phyloP scores from a whole-genome alignment of 163 green algal species.

The Dunaliella salina region DNA sequence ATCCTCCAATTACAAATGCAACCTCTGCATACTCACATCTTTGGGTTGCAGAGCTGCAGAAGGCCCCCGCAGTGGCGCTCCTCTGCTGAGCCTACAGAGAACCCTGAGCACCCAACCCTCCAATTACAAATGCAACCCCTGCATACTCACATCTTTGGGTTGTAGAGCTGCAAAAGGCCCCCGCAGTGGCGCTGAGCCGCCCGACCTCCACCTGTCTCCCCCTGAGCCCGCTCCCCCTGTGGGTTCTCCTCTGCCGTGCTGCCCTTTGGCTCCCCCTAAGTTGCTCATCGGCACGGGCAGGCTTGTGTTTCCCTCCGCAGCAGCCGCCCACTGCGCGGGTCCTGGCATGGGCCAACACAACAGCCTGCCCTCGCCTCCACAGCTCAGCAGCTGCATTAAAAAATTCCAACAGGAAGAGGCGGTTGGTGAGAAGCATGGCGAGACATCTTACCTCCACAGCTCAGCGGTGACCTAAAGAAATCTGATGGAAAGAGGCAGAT shows the following conservation, averaged over 20 bases:
- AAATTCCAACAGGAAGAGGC: not conserved
- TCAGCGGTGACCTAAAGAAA: conserved; percentile 14
- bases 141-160: not conserved
- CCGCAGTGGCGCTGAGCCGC: not conserved
- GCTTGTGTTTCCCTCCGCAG: not conserved
- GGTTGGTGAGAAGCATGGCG: not conserved
- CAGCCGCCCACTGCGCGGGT: not conserved
- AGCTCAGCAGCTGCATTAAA: conserved; percentile 24
- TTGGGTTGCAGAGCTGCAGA: too few species aligned
- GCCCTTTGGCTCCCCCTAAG: not conserved
- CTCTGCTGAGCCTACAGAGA: too few species aligned
- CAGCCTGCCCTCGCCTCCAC: conserved; percentile 34
- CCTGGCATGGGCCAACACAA: conserved; percentile 19
- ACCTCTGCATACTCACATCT: too few species aligned
- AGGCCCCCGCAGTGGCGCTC: too few species aligned
- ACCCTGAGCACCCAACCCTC: too few species aligned
- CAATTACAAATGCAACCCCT: too few species aligned
- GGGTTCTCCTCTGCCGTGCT: too few species aligned
- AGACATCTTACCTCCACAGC: conserved; percentile 25
- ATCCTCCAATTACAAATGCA: too few species aligned
- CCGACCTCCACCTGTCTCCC: not conserved
- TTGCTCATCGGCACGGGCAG: not conserved
- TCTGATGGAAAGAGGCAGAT: not conserved
- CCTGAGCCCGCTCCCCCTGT: too few species aligned
- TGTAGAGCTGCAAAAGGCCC: not conserved